Conservation (phyloP, 176 grass and related monocot species). For the Oryza australiensis region DNA sequence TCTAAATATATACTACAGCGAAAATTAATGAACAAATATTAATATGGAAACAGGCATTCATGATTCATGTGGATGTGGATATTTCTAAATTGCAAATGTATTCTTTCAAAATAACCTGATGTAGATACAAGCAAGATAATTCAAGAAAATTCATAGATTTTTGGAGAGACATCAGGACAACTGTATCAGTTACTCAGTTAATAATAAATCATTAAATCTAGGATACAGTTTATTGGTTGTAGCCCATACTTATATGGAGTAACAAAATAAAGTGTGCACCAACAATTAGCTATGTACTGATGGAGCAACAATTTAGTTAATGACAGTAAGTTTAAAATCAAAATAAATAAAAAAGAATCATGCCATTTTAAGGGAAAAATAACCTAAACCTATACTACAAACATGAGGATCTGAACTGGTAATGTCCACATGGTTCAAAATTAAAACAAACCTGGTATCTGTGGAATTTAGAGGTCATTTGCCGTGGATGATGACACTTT, state of each 20-base stretch:
- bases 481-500: conserved; percentile 51
- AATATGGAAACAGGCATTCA: conserved; percentile 7
- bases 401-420: conserved; percentile 18
- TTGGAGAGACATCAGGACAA: neutral
- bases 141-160: neutral
- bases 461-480: conserved; percentile 65
- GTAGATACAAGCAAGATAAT: neutral
- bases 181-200: neutral
- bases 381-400: neutral
- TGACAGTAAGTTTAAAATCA: neutral
- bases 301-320: conserved; percentile 10
- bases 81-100: neutral
- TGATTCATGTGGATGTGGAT: neutral
- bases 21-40: neutral
- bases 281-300: neutral
- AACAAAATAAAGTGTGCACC: conserved; percentile 7
- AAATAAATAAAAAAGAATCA: neutral
- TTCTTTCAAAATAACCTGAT: neutral
- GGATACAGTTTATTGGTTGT: conserved; percentile 5
- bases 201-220: neutral
- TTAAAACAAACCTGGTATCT: conserved; percentile 75
- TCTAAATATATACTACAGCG: conserved; percentile 5
- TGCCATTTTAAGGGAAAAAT: neutral
- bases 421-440: conserved; percentile 12
- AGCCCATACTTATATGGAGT: neutral